These are phyloP conservation scores for Fusarium papillatum DNA, from an alignment of 2,329 filamentous ascomycete species.

Conservation along the genomic window DNA sequence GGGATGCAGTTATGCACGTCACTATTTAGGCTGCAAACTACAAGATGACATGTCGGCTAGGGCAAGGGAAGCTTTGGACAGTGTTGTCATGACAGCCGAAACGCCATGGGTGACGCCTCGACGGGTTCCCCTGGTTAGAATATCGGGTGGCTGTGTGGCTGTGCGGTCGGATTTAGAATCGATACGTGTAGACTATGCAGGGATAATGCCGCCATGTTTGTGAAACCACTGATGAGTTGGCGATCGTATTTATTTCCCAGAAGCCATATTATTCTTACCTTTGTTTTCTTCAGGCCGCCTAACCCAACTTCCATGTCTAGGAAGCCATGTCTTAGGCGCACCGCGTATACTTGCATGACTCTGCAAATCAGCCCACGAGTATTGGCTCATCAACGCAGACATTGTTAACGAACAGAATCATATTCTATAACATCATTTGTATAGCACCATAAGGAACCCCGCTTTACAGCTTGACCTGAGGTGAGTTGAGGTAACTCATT, in stretches of 20 bases:
- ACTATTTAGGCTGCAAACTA: not conserved
- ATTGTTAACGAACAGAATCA: not conserved
- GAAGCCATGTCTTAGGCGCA: not conserved
- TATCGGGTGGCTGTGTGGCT: not conserved
- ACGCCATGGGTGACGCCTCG: not conserved
- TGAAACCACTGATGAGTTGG: not conserved
- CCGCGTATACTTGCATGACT: not conserved
- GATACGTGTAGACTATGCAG: not conserved
- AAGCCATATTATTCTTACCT: not conserved
- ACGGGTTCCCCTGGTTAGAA: not conserved
- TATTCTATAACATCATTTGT: not conserved
- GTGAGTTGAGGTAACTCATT: not conserved
- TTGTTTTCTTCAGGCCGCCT: not conserved
- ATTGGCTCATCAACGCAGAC: not conserved
- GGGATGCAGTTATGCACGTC: not conserved
- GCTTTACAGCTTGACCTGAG: not conserved
- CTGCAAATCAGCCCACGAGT: not conserved
- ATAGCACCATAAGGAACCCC: not conserved
- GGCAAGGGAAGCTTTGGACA: not conserved
- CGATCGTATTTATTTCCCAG: not conserved
- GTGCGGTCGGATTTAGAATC: not conserved
- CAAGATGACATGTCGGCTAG: not conserved
- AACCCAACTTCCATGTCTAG: not conserved
- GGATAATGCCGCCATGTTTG: not conserved
- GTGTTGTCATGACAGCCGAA: not conserved